A percentile compares a stretch with the other conserved stretches of the same genome.
These are phyloP conservation scores for Talaromyces sp. DNA, from an alignment of 2,329 filamentous ascomycete genomes.

Conservation along the genomic window DNA sequence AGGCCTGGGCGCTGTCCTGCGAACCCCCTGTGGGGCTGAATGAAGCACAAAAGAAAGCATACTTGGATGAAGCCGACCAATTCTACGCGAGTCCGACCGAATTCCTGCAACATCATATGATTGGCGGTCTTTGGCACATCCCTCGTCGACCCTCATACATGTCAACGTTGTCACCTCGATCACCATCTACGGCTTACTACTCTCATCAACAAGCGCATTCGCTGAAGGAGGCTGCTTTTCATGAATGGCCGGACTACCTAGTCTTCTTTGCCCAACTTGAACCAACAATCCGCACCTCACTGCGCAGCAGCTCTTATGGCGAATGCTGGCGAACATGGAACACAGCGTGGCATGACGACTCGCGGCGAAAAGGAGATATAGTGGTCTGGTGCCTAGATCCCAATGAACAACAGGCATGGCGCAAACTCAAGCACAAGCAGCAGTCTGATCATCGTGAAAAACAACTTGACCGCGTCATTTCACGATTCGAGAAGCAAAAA, in stretches of 20 bases:
- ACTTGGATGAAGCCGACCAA: constrained; percentile 84
- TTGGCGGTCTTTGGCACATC: constrained; percentile 33
- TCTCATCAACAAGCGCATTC: constrained; percentile 6
- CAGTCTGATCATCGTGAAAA: constrained; percentile 25
- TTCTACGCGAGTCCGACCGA: constrained; percentile 68
- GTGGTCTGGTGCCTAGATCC: constrained; percentile 56
- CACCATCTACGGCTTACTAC: constrained; percentile 7
- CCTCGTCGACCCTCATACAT: constrained; percentile 34
- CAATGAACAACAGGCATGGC: constrained; percentile 35
- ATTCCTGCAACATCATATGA: constrained; percentile 59
- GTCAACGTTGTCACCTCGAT: constrained; percentile 7
- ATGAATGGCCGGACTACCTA: constrained; percentile 48
- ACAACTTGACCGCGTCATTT: constrained; percentile 36
- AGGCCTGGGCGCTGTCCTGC: constrained; percentile 82
- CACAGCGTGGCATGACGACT: constrained; percentile 61
- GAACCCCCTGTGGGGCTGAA: constrained; percentile 76
- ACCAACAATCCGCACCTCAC: constrained; percentile 41
- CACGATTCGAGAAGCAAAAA: constrained; percentile 29
- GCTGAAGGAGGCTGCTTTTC: constrained; percentile 17
- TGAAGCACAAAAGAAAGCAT: constrained; percentile 58
- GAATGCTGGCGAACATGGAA: constrained; percentile 62
- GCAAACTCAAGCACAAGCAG: constrained; percentile 26
- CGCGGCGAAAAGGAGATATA: constrained; percentile 59
- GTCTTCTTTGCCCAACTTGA: constrained; percentile 59
- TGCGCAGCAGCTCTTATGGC: constrained; percentile 49